Base-by-base conservation (phyloP, 495 filamentous ascomycete genomes). In the Aspergillus carlsbadensis region DNA sequence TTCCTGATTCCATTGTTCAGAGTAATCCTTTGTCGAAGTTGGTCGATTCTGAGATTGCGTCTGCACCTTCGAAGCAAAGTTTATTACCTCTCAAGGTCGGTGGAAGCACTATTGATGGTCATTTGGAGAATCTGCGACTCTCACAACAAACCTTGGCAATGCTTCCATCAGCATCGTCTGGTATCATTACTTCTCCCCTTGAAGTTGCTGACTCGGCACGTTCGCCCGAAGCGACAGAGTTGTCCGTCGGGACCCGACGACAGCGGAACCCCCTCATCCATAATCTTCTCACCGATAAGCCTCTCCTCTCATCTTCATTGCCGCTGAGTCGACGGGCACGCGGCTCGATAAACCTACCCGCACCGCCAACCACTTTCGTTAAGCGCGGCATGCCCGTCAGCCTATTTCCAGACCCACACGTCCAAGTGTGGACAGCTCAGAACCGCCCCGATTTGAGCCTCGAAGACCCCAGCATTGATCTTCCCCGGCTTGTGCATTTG, bases 241-340 rank as follows among this genome's bases (percentile, higher is more conserved):
- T 84, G 1, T 84, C 86, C 5, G 88, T 92, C 1, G 82, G 84
- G 42, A 92, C 90, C 0, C 81, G 91, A 56, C 80, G 83, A 47
- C 86, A 87, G 66, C 85, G 89, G 59, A 98, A 99, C 65, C 91
- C 92, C 1, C 80, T 99, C 10, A 97, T 99, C 52, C 94, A 98
- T 70, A 98, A 95, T 62, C 86, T 98, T 7, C 81, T 99, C 15
- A 99, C 94, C 14, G 92, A 99, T 71, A 93, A 96, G 66, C 94
- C 94, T 1, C 77, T 90, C 18, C 86, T 91, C 56, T 97, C 92
- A 10, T 91, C 94, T 1, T 99, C 94, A 0, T 78, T 99, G 1
- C 94, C 94, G 0, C 71, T 83, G 4, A 80, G 83, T 44, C 81
- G 86, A 18, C 79, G 86, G 34, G 54, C 57, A 14, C 54, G 54